phyloP scores from a whole-genome alignment of 495 filamentous ascomycete genomes.

The Trichoderma asperelloides region DNA sequence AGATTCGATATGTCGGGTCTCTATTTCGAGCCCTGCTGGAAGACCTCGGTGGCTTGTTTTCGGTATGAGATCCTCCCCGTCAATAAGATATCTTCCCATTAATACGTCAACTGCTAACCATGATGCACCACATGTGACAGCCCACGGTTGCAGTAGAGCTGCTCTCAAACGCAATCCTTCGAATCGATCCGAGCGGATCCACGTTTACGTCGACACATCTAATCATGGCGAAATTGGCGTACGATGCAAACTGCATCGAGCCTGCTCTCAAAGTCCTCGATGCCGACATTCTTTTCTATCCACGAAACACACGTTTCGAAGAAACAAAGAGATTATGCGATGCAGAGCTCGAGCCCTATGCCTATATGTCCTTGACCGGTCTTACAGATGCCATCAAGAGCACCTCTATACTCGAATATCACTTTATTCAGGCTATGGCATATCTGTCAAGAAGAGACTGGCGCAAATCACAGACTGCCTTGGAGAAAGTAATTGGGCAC shows the following conservation, averaged over 20 bases:
- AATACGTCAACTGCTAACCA: not conserved
- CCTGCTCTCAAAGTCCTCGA: constrained; percentile 58
- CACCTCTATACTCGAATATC: constrained; percentile 64
- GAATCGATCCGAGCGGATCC: constrained; percentile 60
- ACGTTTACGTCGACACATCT: constrained; percentile 63
- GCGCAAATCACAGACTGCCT: constrained; percentile 59
- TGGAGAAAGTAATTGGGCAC: constrained; percentile 58
- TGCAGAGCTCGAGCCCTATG: constrained; percentile 22
- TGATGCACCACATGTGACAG: constrained; percentile 20
- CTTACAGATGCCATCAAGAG: constrained; percentile 49
- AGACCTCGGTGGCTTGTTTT: constrained; percentile 23
- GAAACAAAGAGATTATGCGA: constrained; percentile 22
- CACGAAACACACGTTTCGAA: constrained; percentile 24
- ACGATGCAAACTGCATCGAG: constrained; percentile 38
- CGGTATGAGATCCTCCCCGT: constrained; percentile 21
- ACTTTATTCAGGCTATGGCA: constrained; percentile 66
- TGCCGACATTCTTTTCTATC: constrained; percentile 58
- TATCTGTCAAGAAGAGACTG: constrained; percentile 67
- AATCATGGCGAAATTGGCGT: constrained; percentile 51
- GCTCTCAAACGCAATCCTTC: constrained; percentile 57
- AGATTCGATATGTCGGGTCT: constrained; percentile 34
- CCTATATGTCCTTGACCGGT: constrained; percentile 48
- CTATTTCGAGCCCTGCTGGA: constrained; percentile 24
- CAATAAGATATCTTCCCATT: not conserved
- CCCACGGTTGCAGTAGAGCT: constrained; percentile 50